Base-by-base conservation (phyloP, 2,329 filamentous ascomycete species). In the Xylariaceae sp. region DNA sequence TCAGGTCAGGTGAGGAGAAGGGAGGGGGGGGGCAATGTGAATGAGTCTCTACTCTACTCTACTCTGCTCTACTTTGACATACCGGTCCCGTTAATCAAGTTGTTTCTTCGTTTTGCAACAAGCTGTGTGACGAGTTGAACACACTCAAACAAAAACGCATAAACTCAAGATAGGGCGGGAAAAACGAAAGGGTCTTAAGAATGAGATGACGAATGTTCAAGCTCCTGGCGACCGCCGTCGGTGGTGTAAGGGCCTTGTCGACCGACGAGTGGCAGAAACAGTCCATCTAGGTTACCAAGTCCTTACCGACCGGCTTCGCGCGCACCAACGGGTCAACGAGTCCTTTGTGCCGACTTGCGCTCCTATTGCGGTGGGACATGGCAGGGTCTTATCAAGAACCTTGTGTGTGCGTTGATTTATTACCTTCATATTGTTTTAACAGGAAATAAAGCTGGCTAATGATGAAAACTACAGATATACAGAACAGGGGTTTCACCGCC, bases 281-380 rank as follows among this genome's bases (percentile, higher is more conserved):
- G 49, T 65, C 66, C 21, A 66, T 70, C n/a, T n/a, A n/a, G n/a
- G n/a, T 41, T 70, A 70, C 46, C 68, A 70, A 51, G 55, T 70
- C 40, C 45, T 50, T 23, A 50, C 47, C 13, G 47, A 50, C 26
- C 47, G 47, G n/a, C 9, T 50, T 70, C 36, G 66, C 65, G 3
- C 57, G 59, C 5, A 59, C 58, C 3, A 57, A 65, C 36, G 61
- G 60, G 9, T 64, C 64, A 19, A 62, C 63, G 2, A 50, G 54
- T 3, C 34, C 50, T 5, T 63, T n/a, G 60, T 34, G 34, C 43
- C 50, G 23, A 46, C 40, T 21, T 50, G 31, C 37, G 47, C 40
- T 47, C 52, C 18, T 75, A 73, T 53, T 76, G 72, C 41, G 70
- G 70, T 27, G 72, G 72, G 15, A 69, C 67, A 13, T 76, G 35